Conservation (phyloP, 257 asterid genomes). For the Craterostigma plantagineum region DNA sequence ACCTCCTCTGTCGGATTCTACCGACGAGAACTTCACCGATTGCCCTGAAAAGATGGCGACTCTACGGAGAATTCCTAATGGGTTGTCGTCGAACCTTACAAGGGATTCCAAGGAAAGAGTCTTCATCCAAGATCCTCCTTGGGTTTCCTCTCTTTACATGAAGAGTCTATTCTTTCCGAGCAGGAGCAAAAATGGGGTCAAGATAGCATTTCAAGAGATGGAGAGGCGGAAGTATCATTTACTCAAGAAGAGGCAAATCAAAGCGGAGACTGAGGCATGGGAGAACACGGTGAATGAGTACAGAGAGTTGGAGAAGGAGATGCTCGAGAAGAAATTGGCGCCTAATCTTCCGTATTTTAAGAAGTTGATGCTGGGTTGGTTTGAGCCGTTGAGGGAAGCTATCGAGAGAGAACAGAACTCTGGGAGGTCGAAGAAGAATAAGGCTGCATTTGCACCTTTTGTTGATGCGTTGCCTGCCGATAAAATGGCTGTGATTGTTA, state of each 20-base stretch:
- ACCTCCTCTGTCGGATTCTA: constrained; percentile 37
- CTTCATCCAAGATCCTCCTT: constrained; percentile 68
- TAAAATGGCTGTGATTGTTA: constrained; percentile 84
- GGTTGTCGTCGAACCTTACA: constrained; percentile 14
- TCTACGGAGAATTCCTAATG: constrained; percentile 26
- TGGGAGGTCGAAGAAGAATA: constrained; percentile 36
- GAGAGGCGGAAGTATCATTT: constrained; percentile 55
- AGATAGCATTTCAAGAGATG: constrained; percentile 48
- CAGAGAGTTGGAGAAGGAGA: constrained; percentile 69
- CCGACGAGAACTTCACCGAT: constrained; percentile 30
- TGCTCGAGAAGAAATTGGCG: constrained; percentile 90
- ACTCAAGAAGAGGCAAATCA: constrained; percentile 59
- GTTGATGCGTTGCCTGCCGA: constrained; percentile 72
- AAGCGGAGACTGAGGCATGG: constrained; percentile 93
- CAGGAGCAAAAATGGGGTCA: constrained; percentile 27
- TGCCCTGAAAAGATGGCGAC: constrained; percentile 18
- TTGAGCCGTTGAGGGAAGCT: constrained; percentile 72
- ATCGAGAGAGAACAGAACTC: constrained; percentile 59
- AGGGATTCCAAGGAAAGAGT: constrained; percentile 24
- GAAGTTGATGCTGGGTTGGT: constrained; percentile 77
- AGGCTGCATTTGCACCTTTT: constrained; percentile 51
- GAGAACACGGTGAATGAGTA: constrained; percentile 80
- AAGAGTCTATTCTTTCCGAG: constrained; percentile 46
- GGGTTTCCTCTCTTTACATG: constrained; percentile 67
- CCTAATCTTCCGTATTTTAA: constrained; percentile 77